These are phyloP conservation scores for Nigrospora sphaerica DNA, from an alignment of 2,329 filamentous ascomycete genomes.

Conservation along the genomic window DNA sequence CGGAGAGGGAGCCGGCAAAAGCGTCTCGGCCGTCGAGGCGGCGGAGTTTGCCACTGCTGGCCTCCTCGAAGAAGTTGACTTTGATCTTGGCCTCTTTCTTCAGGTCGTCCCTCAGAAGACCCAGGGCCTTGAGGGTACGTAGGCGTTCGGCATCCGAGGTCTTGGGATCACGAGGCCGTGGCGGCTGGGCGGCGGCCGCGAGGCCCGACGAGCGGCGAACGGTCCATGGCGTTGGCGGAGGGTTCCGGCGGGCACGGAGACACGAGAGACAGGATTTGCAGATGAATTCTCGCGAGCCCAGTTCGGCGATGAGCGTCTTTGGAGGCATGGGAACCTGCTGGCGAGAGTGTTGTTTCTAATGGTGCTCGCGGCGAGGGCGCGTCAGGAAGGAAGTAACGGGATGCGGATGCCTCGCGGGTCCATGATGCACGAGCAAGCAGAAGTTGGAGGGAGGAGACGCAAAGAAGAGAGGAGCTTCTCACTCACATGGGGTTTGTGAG, in stretches of 20 bases:
- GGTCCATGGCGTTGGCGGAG: constrained; percentile 12
- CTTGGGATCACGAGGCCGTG: not conserved
- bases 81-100: constrained; percentile 11
- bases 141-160: constrained; percentile 16
- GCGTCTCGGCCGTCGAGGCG: constrained; percentile 31
- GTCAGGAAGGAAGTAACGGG: no score
- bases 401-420: no score
- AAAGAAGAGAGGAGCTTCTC: no score
- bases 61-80: constrained; percentile 43
- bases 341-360: no score
- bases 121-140: constrained; percentile 17
- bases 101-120: constrained; percentile 14
- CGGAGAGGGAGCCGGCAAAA: constrained; percentile 30
- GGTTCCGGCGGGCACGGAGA: constrained; percentile 11
- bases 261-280: constrained; percentile 20
- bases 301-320: constrained; percentile 14
- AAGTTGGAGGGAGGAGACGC: no score
- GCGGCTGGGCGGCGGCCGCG: not conserved
- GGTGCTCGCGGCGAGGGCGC: no score
- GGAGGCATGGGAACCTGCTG: constrained; percentile 17
- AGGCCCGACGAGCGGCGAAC: not conserved
- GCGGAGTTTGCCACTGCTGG: constrained; percentile 26
- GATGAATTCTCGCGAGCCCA: constrained; percentile 16
- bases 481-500: no score
- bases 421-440: no score